Evolutionary conservation across 805 yeast species (phyloP).

Genomic region (Zygoascus ofunaensis): DNA sequence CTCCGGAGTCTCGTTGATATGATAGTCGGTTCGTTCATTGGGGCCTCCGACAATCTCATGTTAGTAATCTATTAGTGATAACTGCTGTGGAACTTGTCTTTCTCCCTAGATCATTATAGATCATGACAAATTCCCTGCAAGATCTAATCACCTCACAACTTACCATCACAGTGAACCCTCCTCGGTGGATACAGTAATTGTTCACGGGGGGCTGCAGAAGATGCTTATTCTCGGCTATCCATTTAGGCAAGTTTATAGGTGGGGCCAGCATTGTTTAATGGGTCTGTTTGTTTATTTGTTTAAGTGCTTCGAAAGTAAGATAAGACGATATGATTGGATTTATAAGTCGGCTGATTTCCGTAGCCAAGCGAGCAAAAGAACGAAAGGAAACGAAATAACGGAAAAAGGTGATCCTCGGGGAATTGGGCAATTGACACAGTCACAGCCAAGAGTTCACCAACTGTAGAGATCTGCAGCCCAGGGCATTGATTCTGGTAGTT

Average conservation of each 20-base stretch:
- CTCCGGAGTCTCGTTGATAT: slow-evolving; percentile 89
- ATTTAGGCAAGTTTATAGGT: slow-evolving; percentile 69
- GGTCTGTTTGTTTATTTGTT: too few species aligned
- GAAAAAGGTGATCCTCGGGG: too few species aligned
- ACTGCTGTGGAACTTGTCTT: too few species aligned
- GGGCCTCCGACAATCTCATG: slow-evolving; percentile 80
- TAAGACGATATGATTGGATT: too few species aligned
- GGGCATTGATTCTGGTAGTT: too few species aligned
- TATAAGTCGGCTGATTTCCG: not conserved
- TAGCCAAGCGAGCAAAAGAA: too few species aligned
- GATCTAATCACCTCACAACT: slow-evolving; percentile 9
- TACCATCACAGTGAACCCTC: slow-evolving; percentile 85
- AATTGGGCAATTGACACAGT: too few species aligned
- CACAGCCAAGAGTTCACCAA: too few species aligned
- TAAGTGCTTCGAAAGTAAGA: not conserved
- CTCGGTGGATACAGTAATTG: slow-evolving; percentile 80
- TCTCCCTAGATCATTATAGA: too few species aligned
- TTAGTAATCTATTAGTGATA: slow-evolving; percentile 10
- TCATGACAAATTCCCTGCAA: too few species aligned
- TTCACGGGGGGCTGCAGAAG: slow-evolving; percentile 86
- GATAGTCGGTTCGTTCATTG: slow-evolving; percentile 87
- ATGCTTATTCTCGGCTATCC: slow-evolving; percentile 71
- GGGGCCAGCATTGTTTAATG: slow-evolving; percentile 34
- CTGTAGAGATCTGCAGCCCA: too few species aligned
- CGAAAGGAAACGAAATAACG: too few species aligned